Percentiles rank a stretch among this genome's conserved stretches.
Evolutionary conservation across 2,329 filamentous ascomycete genomes (phyloP).

Genomic region (Beauveria sp.): DNA sequence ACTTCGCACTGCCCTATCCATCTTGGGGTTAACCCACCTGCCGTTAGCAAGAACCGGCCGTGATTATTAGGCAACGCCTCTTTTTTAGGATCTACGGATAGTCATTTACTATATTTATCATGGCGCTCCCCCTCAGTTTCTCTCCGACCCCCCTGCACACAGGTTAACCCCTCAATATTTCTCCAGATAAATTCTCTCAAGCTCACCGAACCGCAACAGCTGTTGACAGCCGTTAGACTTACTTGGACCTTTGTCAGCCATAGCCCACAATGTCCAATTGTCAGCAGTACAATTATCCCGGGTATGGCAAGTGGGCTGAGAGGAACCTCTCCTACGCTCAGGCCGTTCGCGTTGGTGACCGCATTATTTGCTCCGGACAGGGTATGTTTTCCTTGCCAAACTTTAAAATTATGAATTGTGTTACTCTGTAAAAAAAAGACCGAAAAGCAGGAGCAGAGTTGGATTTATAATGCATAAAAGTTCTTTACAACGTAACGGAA

Average conservation of each 20-base stretch:
- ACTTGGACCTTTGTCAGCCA: background rate
- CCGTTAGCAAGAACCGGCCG: background rate
- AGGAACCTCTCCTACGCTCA: conserved; percentile 35
- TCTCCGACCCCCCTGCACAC: background rate
- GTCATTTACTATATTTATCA: background rate
- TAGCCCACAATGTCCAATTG: background rate
- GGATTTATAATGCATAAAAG: background rate
- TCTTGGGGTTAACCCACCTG: background rate
- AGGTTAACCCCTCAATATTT: background rate
- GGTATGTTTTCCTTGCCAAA: conserved; percentile 21
- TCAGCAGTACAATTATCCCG: conserved; percentile 19
- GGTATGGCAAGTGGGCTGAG: conserved; percentile 22
- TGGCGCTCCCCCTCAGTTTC: background rate
- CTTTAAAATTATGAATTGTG: background rate
- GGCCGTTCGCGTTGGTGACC: conserved; percentile 39
- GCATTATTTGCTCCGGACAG: conserved; percentile 39
- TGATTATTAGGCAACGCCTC: background rate
- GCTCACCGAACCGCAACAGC: background rate
- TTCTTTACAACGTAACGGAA: background rate
- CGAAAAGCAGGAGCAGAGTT: too few species aligned
- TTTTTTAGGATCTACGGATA: background rate
- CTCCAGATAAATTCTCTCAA: background rate
- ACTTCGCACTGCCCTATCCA: background rate
- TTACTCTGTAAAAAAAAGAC: too few species aligned
- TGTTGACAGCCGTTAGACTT: background rate